Evolutionary conservation across 352 stramenopile species (phyloP).

Genomic region (Globisporangium apiculatum): DNA sequence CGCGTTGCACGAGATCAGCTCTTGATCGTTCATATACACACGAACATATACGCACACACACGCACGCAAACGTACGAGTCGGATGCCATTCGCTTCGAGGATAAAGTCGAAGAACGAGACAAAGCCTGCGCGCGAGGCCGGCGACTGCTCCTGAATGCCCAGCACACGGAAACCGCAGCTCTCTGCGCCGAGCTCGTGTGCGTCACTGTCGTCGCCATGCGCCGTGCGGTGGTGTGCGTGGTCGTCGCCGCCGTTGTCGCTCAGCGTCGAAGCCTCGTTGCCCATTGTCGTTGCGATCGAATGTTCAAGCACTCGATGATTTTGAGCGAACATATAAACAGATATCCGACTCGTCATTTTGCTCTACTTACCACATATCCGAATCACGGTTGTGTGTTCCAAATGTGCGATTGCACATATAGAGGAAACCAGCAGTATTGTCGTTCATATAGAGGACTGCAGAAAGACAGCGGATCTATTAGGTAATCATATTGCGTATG

Average conservation of each 20-base stretch:
- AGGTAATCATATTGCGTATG: too few species aligned
- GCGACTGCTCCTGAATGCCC: constrained; percentile 94
- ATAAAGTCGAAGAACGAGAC: constrained; percentile 99
- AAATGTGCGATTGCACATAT: too few species aligned
- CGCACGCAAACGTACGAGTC: constrained; percentile 32
- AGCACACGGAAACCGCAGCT: constrained; percentile 93
- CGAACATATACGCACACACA: too few species aligned
- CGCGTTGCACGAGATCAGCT: background rate
- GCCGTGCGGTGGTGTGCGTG: constrained; percentile 2
- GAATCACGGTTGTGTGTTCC: too few species aligned
- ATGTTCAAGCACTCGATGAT: too few species aligned
- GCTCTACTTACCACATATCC: too few species aligned
- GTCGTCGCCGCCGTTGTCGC: background rate
- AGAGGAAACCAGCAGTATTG: too few species aligned
- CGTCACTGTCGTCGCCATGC: constrained; percentile 8
- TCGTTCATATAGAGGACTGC: too few species aligned
- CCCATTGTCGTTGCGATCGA: background rate
- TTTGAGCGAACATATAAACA: too few species aligned
- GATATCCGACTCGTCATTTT: too few species aligned
- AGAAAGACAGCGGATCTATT: too few species aligned
- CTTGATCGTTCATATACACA: too few species aligned
- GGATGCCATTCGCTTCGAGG: constrained; percentile 90
- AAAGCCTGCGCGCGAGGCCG: constrained; percentile 87
- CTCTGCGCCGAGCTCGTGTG: constrained; percentile 38
- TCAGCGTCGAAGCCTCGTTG: constrained; percentile 3